Evolutionary conservation across 352 stramenopile genomes (phyloP), one percentile per base, ranked within the genome.

Genomic region (Globisporangium emineosum): DNA sequence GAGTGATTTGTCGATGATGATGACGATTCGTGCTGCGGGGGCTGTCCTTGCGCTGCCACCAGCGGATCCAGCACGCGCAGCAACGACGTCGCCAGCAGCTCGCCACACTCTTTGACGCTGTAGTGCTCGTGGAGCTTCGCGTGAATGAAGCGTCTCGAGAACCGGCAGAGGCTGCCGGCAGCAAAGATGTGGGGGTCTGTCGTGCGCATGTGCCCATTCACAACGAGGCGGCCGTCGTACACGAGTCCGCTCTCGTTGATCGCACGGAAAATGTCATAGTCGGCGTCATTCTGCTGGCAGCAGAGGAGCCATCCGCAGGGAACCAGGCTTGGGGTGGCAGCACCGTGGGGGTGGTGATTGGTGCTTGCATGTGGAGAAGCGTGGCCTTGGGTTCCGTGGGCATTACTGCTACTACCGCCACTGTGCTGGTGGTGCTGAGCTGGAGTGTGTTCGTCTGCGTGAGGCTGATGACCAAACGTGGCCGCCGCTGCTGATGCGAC

Each of bases 241-340:
- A 98, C 91, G 33, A 98, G 81, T 7, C 91, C 93, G 59, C 82
- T 90, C 50, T 96, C 88, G 67, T 97, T 97, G 53, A 97, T 89
- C 10, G 90, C 90, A 5, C 79, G 79, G 66, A 98, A 98, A 1
- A 97, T 70, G 70, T 97, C 90, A 17, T 82, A 77, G 68, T 96
- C 88, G 13, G 89, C 80, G 65, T 97, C 91, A 47, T 86, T 88
- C 25, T 91, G 79, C 60, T 91, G 87, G 47, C 82, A 96, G 67
- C 85, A 93, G 33, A 97, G 73, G 37, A 98, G 51, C 71, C 93
- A 84, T 3, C 72, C 65, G 55, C 89, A 96, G 1, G 66, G 56
- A 2, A 93, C 21, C 23, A 85, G 49, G 12, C 58, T 68, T 32
- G 53, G 53, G 9, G 55, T n/a, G n/a, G n/a, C 35, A 57, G 63